Conservation (phyloP, 805 yeast species). For the Hanseniaspora occidentalis region DNA sequence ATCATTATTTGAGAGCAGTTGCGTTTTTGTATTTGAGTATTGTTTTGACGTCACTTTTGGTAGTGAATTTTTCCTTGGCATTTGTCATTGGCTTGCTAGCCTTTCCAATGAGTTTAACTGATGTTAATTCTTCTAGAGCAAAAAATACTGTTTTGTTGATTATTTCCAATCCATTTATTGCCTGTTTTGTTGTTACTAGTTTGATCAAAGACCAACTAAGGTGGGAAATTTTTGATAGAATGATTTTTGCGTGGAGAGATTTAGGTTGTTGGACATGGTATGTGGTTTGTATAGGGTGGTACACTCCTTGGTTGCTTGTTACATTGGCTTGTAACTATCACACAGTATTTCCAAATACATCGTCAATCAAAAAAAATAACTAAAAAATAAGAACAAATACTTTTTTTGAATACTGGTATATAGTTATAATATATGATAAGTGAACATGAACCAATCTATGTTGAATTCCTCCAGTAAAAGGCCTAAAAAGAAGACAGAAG, state of each 20-base stretch:
- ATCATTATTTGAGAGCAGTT: constrained; percentile 27
- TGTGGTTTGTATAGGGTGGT: constrained; percentile 61
- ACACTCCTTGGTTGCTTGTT: constrained; percentile 61
- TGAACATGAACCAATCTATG: no score
- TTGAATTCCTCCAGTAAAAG: no score
- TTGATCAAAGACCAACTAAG: constrained; percentile 25
- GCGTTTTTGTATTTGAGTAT: constrained; percentile 55
- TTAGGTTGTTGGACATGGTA: constrained; percentile 82
- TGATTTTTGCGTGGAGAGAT: constrained; percentile 52
- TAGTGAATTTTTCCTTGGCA: constrained; percentile 77
- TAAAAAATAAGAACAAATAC: background rate
- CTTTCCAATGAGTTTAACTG: constrained; percentile 58
- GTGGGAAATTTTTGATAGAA: constrained; percentile 33
- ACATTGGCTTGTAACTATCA: constrained; percentile 15
- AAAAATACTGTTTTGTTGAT: constrained; percentile 27
- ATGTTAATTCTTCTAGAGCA: constrained; percentile 4
- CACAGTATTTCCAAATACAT: background rate
- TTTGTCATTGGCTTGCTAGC: constrained; percentile 56
- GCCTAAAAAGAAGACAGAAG: constrained; percentile 4
- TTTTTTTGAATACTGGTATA: no score
- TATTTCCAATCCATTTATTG: constrained; percentile 40
- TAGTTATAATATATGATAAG: no score
- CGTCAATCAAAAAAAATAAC: background rate
- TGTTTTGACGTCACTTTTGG: constrained; percentile 57
- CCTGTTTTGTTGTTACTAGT: constrained; percentile 22